phyloP scores from a whole-genome alignment of 176 grass and related monocot species.

The Avena sativa region DNA sequence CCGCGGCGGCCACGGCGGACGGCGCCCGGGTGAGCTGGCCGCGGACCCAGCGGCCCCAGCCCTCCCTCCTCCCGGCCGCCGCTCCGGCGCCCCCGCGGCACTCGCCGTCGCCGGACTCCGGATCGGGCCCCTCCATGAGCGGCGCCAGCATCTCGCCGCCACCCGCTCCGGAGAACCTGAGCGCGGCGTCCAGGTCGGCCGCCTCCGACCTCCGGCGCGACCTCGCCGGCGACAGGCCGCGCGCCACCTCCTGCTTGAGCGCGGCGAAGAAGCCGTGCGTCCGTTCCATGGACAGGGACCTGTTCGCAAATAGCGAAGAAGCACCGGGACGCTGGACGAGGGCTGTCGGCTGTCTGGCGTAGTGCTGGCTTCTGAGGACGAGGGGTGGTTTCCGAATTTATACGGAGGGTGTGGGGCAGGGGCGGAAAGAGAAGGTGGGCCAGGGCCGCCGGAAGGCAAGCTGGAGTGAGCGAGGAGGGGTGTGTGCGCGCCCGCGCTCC shows the following conservation, averaged over 20 bases:
- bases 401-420: slow-evolving; percentile 40
- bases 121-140: slow-evolving; percentile 86
- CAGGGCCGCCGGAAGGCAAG: background rate
- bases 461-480: slow-evolving; percentile 2
- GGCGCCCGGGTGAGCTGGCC: slow-evolving; percentile 55
- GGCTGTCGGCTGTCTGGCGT: background rate
- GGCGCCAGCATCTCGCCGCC: slow-evolving; percentile 67
- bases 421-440: slow-evolving; percentile 34
- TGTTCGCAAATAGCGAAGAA: slow-evolving; percentile 6
- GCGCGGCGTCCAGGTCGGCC: slow-evolving; percentile 33
- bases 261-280: slow-evolving; percentile 74
- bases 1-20: slow-evolving; percentile 26
- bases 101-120: slow-evolving; percentile 50
- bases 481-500: too few relatives aligned
- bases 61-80: slow-evolving; percentile 47
- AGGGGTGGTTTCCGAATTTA: slow-evolving; percentile 43
- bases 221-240: slow-evolving; percentile 66
- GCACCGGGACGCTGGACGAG: background rate
- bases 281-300: slow-evolving; percentile 59
- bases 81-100: background rate
- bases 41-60: slow-evolving; percentile 64
- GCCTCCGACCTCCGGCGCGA: slow-evolving; percentile 39
- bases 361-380: slow-evolving; percentile 18
- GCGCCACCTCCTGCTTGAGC: slow-evolving; percentile 63
- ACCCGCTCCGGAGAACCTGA: background rate